Base-by-base conservation (phyloP, 305 asterid species). In the Monarda citriodora region DNA sequence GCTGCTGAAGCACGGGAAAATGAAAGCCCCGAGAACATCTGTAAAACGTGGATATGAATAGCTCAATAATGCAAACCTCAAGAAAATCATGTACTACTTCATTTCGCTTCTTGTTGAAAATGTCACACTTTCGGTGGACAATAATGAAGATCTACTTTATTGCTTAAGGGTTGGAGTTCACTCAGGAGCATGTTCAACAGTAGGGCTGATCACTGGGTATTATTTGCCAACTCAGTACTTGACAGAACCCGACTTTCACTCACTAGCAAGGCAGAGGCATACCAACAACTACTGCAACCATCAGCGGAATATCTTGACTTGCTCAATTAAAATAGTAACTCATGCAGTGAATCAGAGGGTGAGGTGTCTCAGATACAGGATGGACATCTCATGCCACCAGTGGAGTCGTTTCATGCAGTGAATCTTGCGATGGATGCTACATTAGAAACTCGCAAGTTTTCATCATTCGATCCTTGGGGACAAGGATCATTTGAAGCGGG, bases 31-130 rank as follows among this genome's bases (percentile, higher is more conserved):
- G n/a, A 89, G 99, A 74, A 95, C 99, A 66, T 91, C 97, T 75
- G 81, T 95, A 53, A 98, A 95, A 66, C 96, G 99, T 77, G 96
- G 97, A 54, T 95, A 91, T 65, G 98, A 95, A 69, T 95, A 82
- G 74, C 71, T 95, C 72, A 87, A 71, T 78, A 77, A 72, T 60
- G 90, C 97, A 22, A 51, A 61, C 61, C 63, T 73, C 72, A 97
- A 95, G 99, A 91, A 95, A 89, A 79, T 88, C 74, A 95, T 95
- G 84, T 64, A 85, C 76, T 64, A 85, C 76, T 85, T 87, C 95
- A 95, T 89, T 76, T 79, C 96, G 61, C 96, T 95, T 50, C 80
- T 95, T 68, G 78, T 92, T 60, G 99, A 95, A 79, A 95, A 95
- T 75, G 95, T 95, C 21, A 84, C 80, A 16, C 97, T 95, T 66